phyloP scores from a whole-genome alignment of 108 stramenopile species.

The Cyclotella choctawhatcheeana region DNA sequence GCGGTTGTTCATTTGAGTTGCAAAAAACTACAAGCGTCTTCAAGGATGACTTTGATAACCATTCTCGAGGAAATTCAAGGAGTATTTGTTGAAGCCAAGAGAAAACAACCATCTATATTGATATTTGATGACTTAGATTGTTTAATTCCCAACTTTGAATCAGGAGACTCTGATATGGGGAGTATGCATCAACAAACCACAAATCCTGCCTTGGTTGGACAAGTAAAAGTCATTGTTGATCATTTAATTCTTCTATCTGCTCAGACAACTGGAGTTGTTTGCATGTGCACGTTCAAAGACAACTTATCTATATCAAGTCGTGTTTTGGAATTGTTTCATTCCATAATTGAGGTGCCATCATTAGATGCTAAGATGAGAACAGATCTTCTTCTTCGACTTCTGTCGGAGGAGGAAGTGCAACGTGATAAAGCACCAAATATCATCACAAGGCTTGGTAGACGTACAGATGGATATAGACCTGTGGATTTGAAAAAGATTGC shows the following conservation, averaged over 20 bases:
- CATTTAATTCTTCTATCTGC: slow-evolving; percentile 48
- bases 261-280: slow-evolving; percentile 16
- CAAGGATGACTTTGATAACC: slow-evolving; percentile 31
- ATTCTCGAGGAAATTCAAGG: slow-evolving; percentile 54
- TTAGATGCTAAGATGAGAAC: slow-evolving; percentile 32
- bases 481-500: slow-evolving; percentile 64
- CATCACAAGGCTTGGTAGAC: slow-evolving; percentile 41
- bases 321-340: slow-evolving; percentile 35
- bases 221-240: slow-evolving; percentile 74
- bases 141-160: slow-evolving; percentile 67
- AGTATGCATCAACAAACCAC: slow-evolving; percentile 60
- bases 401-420: not conserved
- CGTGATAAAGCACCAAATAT: slow-evolving; percentile 21
- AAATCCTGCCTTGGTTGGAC: slow-evolving; percentile 69
- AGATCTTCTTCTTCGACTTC: slow-evolving; percentile 22
- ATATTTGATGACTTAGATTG: slow-evolving; percentile 82
- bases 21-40: slow-evolving; percentile 60
- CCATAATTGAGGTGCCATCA: slow-evolving; percentile 41
- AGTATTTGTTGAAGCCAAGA: slow-evolving; percentile 43
- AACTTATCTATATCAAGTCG: slow-evolving; percentile 34
- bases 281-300: slow-evolving; percentile 45
- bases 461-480: slow-evolving; percentile 65
- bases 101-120: slow-evolving; percentile 44
- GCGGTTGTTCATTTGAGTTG: slow-evolving; percentile 76
- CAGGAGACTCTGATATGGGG: slow-evolving; percentile 38